phyloP scores from a whole-genome alignment of 371 early-diverging fungal genomes.

The Mucor indicus region DNA sequence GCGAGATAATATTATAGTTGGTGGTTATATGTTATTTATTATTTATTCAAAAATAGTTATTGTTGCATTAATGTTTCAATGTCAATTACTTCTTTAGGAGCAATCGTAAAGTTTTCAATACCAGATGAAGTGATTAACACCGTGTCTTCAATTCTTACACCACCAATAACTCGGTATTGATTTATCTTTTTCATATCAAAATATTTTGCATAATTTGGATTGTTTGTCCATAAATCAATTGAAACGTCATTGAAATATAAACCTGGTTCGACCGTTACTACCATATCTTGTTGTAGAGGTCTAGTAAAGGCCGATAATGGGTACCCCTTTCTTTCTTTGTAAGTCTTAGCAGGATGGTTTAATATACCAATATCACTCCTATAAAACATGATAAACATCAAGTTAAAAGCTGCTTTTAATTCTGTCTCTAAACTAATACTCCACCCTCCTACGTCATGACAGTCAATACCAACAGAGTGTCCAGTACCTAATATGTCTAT shows the following conservation, averaged over 20 bases:
- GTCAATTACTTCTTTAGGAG: constrained; percentile 66
- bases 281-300: constrained; percentile 74
- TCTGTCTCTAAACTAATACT: too few species aligned
- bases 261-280: constrained; percentile 93
- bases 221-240: constrained; percentile 45
- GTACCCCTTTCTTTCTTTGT: not conserved
- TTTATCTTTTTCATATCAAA: constrained; percentile 66
- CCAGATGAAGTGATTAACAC: constrained; percentile 72
- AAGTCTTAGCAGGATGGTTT: too few species aligned
- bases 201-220: constrained; percentile 54
- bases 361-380: not conserved
- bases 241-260: constrained; percentile 59
- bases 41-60: too few species aligned
- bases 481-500: constrained; percentile 27
- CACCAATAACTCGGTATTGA: constrained; percentile 73
- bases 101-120: constrained; percentile 70
- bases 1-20: too few species aligned
- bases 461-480: constrained; percentile 66
- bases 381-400: too few species aligned
- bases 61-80: constrained; percentile 66
- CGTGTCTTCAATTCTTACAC: constrained; percentile 91
- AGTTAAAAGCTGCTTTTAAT: too few species aligned
- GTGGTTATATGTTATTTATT: too few species aligned
- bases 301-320: not conserved
- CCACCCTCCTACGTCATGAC: constrained; percentile 87